Evolutionary conservation across 495 filamentous ascomycete genomes (phyloP).

Genomic region (Tuber brumale): DNA sequence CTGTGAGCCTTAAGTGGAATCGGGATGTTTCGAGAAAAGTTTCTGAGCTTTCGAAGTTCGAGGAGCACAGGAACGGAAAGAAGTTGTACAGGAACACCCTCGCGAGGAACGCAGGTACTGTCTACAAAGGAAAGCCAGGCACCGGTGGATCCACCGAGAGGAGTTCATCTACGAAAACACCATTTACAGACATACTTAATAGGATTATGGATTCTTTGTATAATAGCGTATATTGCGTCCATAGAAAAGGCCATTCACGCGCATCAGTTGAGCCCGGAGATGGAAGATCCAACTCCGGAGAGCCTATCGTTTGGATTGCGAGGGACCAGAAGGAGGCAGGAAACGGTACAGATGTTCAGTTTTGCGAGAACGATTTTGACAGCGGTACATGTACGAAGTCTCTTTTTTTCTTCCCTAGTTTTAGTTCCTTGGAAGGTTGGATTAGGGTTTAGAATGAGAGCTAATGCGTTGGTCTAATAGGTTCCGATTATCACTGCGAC

Average conservation of each 20-base stretch:
- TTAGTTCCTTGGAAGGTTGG: not conserved
- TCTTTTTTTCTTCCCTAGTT: not conserved
- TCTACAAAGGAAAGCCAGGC: not conserved
- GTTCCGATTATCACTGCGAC: constrained; percentile 29
- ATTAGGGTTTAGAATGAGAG: not conserved
- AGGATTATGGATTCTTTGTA: constrained; percentile 22
- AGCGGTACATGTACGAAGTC: constrained; percentile 25
- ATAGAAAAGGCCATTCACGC: constrained; percentile 22
- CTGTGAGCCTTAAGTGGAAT: not conserved
- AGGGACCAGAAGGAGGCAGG: constrained; percentile 26
- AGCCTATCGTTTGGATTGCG: constrained; percentile 19
- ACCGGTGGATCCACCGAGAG: constrained; percentile 3
- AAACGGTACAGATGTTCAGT: constrained; percentile 29
- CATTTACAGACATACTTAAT: constrained; percentile 22
- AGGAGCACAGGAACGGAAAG: not conserved
- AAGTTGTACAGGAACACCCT: not conserved
- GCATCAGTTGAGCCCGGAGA: constrained; percentile 1
- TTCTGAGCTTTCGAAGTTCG: not conserved
- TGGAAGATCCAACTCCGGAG: not conserved
- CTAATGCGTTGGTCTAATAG: constrained; percentile 9
- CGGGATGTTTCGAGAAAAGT: not conserved
- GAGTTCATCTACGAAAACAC: constrained; percentile 14
- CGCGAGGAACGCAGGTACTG: not conserved
- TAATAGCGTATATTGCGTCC: constrained; percentile 23
- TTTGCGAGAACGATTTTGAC: constrained; percentile 29